Base-by-base conservation (phyloP, 306 rosid genomes). In the Vigna hirtella region DNA sequence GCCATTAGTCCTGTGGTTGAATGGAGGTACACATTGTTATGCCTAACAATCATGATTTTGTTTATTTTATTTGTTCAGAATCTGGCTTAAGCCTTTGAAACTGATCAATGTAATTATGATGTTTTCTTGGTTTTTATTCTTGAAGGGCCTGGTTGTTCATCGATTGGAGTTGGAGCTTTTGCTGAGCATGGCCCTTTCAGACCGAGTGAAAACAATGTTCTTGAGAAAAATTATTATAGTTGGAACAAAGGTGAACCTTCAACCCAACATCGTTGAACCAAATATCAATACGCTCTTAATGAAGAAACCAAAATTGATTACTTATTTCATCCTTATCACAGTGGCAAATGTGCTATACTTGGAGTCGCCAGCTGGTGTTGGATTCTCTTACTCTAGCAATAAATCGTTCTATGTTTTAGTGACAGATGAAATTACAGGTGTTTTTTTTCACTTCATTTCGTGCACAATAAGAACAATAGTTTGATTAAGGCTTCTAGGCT, bases 331-430 rank as follows among this genome's bases (percentile, higher is more conserved):
- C n/a, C 59, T 71, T 72, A 18, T 40, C 34, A 2, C 73, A 91
- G 97, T 24, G 77, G 97, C 92, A 43, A 91, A 89, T 51, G 36
- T 91, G 72, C 14, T 91, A 3, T 88, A 91, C 66, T 51, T 89
- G 86, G 97, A 91, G 28, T 84, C 93, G 17, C 93, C 93, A 0
- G 97, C 92, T 10, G 92, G 93, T 53, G 97, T 91, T 87, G 93
- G 97, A 40, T 91, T 91, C 88, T 89, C 97, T 16, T 91, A 86
- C 85, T 88, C 92, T 7, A 36, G 51, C 42, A 87, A 89, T 36
- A 34, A 71, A 50, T 76, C 93, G 4, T 89, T 87, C 84, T 89
- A 91, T 40, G 58, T 2, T 2, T 72, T 34, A 1, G 85, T 78
- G 13, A 82, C 84, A 12, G 91, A 91, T 47, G 87, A 74, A n/a